Percentiles rank a stretch among this genome's conserved stretches.
Conservation (phyloP, 495 filamentous ascomycete species). For the Lichenothelia convexa region DNA sequence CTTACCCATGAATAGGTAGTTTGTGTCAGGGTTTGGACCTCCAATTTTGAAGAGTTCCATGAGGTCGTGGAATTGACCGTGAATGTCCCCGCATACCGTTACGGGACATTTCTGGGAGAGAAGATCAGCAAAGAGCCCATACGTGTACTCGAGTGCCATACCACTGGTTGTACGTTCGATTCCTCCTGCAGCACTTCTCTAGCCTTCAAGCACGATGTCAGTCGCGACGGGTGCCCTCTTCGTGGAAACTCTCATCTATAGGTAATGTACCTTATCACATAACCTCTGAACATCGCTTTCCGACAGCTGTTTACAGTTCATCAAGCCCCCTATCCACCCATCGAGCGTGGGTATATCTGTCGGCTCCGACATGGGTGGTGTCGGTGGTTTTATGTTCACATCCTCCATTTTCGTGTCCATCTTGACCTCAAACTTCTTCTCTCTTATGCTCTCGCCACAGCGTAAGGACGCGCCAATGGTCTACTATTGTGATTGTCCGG, state of each 20-base stretch:
- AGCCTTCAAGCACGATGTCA: constrained; percentile 35
- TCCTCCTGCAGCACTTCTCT: constrained; percentile 92
- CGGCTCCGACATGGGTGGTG: constrained; percentile 44
- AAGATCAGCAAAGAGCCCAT: neutral
- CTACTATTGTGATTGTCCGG: no score
- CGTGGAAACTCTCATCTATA: neutral
- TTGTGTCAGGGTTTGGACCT: constrained; percentile 16
- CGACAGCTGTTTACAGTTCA: constrained; percentile 94
- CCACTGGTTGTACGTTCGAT: constrained; percentile 96
- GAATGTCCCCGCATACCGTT: constrained; percentile 28
- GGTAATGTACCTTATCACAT: constrained; percentile 74
- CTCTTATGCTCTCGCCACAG: no score
- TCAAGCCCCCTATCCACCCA: constrained; percentile 96
- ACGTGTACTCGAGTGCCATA: constrained; percentile 22
- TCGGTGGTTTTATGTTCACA: constrained; percentile 71
- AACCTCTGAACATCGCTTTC: constrained; percentile 90
- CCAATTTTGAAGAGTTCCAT: constrained; percentile 19
- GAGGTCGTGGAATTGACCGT: constrained; percentile 46
- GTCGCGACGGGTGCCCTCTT: neutral
- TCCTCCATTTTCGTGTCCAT: constrained; percentile 99
- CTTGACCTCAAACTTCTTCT: no score
- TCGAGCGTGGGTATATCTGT: constrained; percentile 79
- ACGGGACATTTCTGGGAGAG: constrained; percentile 22
- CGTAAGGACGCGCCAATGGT: no score
- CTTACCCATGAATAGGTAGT: constrained; percentile 46